Base-by-base conservation (phyloP, 2,329 filamentous ascomycete species). In the Hypoxylon sp. region DNA sequence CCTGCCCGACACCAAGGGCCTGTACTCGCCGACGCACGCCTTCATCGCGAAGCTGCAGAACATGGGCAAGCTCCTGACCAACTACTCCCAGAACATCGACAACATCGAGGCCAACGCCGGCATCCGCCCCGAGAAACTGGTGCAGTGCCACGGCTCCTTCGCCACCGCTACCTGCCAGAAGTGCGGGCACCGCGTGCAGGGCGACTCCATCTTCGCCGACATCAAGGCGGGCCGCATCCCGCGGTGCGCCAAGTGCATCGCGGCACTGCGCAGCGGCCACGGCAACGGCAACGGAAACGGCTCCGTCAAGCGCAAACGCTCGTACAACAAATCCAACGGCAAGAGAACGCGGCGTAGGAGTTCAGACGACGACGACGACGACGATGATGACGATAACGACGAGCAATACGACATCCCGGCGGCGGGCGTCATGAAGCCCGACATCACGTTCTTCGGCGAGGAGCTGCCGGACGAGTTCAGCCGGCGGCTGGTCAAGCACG, bases 51-150 rank as follows among this genome's bases (percentile, higher is more conserved):
- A 98, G 74, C 87, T 99, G 37, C 93, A 99, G 80, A 87, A 95
- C 73, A 92, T 94, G 79, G 90, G 88, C 72, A 97, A 97, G 80
- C 87, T 99, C 5, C 87, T 98, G 66, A 98, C 94, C 46, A 98
- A 98, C 82, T 99, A 98, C 83, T 97, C 96, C 0, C 96, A 99
- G 79, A 99, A 99, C 80, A 98, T 99, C 76, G 96, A 99, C 83
- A 98, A 98, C 74, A 90, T 98, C 56, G 95, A 99, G 80, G 88
- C 90, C 68, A 90, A 92, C 75, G 95, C 95, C 0, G 96, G 96
- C 22, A 93, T 99, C 67, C 81, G 85, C 22, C 86, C 89, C 1
- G 90, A 93, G 35, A 97, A 96, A 77, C 86, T 98, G 17, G 91
- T 99, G 29, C 95, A 99, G 81, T 98, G 96, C 78, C 96, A 99